Base-by-base conservation (phyloP, 768 basidiomycete genomes). In the Russula brevipes region DNA sequence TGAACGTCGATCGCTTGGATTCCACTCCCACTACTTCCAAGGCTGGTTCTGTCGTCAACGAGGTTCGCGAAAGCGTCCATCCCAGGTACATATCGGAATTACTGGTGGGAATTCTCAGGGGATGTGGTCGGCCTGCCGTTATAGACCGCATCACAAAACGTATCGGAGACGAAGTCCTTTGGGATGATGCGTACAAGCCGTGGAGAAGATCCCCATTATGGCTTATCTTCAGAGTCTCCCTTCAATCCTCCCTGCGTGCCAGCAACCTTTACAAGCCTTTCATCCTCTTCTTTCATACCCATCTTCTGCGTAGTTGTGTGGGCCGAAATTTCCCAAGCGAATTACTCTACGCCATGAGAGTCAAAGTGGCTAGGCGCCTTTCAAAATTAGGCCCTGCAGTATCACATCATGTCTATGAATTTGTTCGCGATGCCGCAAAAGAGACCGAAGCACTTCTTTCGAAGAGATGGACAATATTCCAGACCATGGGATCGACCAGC, bases 131-230 rank as follows among this genome's bases (percentile, higher is more conserved):
- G 9, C 78, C 76, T 3, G 67, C 72, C 16, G 70, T 70, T 14
- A 58, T 72, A 5, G 31, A 19, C 14, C 59, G 55, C 11, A 73
- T 76, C 67, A 56, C 70, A 67, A 83, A 83, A 65, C 77, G 78
- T 9, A 73, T 81, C 0, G 73, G 72, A 5, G 81, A 83, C 55
- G 78, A 83, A 19, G 78, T 81, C 4, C 71, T 79, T 1, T 80
- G 79, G 78, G 50, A 73, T 4, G 56, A 72, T 24, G 71, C 77
- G 3, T 53, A 64, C 33, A 69, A 73, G 59, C 57, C 57, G 12
- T 58, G 57, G 57, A 81, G 81, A 24, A 24, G 24, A 24, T 24
- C 24, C 24, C 24, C 24, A 24, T 24, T 24, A 24, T 24, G 24
- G 24, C 76, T 82, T 2, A 68, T 80, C 16, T 69, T 81, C 45